These are phyloP conservation scores for Inga leiocalycina DNA, from an alignment of 306 rosid genomes.

Conservation along the genomic window DNA sequence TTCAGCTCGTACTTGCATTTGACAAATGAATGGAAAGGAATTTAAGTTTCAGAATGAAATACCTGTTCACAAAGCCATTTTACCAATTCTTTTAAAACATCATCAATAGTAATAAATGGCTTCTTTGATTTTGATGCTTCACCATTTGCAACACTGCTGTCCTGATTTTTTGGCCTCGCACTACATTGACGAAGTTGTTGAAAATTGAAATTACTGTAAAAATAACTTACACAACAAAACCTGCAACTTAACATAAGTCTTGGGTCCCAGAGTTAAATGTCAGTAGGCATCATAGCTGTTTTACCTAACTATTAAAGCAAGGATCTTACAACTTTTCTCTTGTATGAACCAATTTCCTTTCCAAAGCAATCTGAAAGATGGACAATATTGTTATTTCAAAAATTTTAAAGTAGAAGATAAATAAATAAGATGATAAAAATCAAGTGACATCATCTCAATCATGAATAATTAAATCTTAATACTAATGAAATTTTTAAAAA, in stretches of 20 bases:
- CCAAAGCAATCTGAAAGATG: constrained; percentile 89
- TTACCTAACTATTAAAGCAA: constrained; percentile 84
- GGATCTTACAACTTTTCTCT: constrained; percentile 97
- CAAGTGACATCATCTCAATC: constrained; percentile 1
- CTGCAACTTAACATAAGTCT: constrained; percentile 17
- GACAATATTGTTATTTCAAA: constrained; percentile 27
- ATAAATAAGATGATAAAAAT: constrained; percentile 5
- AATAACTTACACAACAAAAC: constrained; percentile 27
- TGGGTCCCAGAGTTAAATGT: constrained; percentile 14
- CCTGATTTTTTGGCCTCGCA: constrained; percentile 74
- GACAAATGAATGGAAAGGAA: neutral
- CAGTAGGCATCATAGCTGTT: constrained; percentile 22
- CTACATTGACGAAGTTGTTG: constrained; percentile 47
- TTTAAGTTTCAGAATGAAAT: constrained; percentile 27
- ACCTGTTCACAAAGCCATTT: constrained; percentile 99
- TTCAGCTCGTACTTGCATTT: constrained; percentile 11
- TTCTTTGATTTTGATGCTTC: constrained; percentile 77
- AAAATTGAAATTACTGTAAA: constrained; percentile 11
- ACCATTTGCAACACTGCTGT: constrained; percentile 55
- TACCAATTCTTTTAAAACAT: constrained; percentile 87
- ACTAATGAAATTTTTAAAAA: neutral
- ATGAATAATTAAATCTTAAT: neutral
- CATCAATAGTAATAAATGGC: constrained; percentile 63
- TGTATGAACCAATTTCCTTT: constrained; percentile 95
- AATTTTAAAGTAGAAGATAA: constrained; percentile 22